phyloP scores from a whole-genome alignment of 805 yeast genomes.

The Myxozyma lipomycoides region DNA sequence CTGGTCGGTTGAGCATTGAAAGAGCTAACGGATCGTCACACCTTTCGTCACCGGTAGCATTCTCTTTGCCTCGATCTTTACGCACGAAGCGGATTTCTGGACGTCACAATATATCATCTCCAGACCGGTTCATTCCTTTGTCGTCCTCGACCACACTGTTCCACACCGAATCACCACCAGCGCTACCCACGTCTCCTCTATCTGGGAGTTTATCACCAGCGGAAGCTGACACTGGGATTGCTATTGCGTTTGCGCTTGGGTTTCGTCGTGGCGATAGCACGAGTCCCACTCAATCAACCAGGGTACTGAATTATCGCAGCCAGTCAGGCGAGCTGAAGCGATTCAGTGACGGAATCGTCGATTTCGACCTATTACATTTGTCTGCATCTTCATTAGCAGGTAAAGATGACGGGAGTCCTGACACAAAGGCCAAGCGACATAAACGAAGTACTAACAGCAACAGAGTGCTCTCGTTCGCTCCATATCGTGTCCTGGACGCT shows the following conservation, averaged over 20 bases:
- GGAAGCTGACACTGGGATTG: background rate
- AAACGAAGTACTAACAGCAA: background rate
- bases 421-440: background rate
- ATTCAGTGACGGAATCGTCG: slow-evolving; percentile 2
- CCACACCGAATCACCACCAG: slow-evolving; percentile 21
- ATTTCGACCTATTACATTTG: background rate
- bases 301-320: background rate
- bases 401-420: background rate
- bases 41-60: background rate
- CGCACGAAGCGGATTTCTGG: background rate
- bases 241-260: slow-evolving; percentile 16
- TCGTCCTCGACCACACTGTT: slow-evolving; percentile 17
- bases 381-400: background rate
- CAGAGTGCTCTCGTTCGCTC: background rate
- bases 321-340: slow-evolving; percentile 5
- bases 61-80: background rate
- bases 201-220: too few relatives aligned
- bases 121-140: slow-evolving; percentile 27
- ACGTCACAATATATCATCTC: slow-evolving; percentile 20
- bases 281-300: slow-evolving; percentile 4
- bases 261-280: background rate
- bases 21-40: background rate
- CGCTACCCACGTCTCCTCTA: too few relatives aligned
- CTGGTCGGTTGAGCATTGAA: too few relatives aligned
- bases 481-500: slow-evolving; percentile 58